Evolutionary conservation across 257 asterid genomes (phyloP).

Genomic region (Sherardia arvensis): DNA sequence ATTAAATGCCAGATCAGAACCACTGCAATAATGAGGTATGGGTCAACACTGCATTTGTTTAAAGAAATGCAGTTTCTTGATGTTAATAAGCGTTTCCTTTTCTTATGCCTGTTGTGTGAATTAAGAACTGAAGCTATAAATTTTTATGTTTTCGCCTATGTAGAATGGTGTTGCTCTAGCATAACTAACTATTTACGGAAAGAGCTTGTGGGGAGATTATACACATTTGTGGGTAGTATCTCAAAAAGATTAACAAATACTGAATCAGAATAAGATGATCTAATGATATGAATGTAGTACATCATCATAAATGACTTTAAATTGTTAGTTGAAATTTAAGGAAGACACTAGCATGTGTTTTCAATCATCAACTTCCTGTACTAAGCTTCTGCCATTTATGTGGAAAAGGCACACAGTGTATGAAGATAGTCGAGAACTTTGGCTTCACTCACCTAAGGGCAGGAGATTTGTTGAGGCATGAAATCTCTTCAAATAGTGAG

Average conservation of each 20-base stretch:
- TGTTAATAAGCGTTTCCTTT: too few species aligned
- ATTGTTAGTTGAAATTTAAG: background rate
- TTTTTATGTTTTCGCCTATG: background rate
- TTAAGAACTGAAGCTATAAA: too few species aligned
- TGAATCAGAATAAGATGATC: background rate
- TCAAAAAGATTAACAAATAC: background rate
- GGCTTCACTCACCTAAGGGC: slow-evolving; percentile 93
- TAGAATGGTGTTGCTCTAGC: background rate
- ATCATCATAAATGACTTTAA: background rate
- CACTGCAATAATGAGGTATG: too few species aligned
- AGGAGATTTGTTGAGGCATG: slow-evolving; percentile 87
- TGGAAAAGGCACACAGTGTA: slow-evolving; percentile 97
- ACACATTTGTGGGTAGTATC: background rate
- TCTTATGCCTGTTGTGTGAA: background rate
- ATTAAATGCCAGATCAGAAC: too few species aligned
- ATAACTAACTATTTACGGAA: background rate
- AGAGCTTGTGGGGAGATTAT: background rate
- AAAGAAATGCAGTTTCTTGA: too few species aligned
- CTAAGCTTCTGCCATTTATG: slow-evolving; percentile 22
- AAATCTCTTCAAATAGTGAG: slow-evolving; percentile 55
- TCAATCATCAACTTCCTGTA: slow-evolving; percentile 1
- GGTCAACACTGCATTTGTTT: too few species aligned
- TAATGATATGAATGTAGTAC: background rate
- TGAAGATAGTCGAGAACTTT: slow-evolving; percentile 57
- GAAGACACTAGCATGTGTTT: slow-evolving; percentile 1